phyloP scores from a whole-genome alignment of 1,139 yeast species.

The Pichia sp. region DNA sequence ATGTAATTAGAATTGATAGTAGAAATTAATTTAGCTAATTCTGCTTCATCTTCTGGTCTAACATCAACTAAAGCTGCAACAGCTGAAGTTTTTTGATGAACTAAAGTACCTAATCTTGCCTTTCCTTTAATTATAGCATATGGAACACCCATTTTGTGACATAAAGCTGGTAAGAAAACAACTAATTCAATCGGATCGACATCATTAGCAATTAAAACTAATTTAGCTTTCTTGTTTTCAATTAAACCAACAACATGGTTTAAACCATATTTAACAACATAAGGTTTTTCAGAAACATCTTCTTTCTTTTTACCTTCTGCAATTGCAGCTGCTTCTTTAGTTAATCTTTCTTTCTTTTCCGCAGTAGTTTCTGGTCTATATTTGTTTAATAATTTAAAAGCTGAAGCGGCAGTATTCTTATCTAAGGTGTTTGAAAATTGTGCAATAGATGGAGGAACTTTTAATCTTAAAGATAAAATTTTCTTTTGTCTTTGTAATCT shows the following conservation, averaged over 20 bases:
- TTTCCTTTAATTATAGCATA: conserved; percentile 98
- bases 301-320: conserved; percentile 96
- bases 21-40: conserved; percentile 84
- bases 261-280: conserved; percentile 93
- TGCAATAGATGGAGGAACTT: conserved; percentile 97
- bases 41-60: conserved; percentile 87
- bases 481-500: conserved; percentile 97
- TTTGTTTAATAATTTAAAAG: conserved; percentile 95
- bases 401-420: conserved; percentile 96
- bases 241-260: conserved; percentile 95
- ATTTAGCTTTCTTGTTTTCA: conserved; percentile 97
- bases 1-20: conserved; percentile 88
- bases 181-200: conserved; percentile 99
- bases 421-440: conserved; percentile 94
- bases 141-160: conserved; percentile 99
- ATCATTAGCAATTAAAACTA: conserved; percentile 95
- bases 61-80: conserved; percentile 97
- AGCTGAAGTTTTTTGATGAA: conserved; percentile 94
- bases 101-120: conserved; percentile 97
- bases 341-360: conserved; percentile 97
- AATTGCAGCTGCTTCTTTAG: conserved; percentile 97
- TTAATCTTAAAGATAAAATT: conserved; percentile 87
- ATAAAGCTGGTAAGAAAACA: conserved; percentile 93
- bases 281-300: conserved; percentile 95
- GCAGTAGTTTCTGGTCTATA: conserved; percentile 97